Evolutionary conservation across 305 asterid genomes (phyloP).

Genomic region (Plantago lanceolata): DNA sequence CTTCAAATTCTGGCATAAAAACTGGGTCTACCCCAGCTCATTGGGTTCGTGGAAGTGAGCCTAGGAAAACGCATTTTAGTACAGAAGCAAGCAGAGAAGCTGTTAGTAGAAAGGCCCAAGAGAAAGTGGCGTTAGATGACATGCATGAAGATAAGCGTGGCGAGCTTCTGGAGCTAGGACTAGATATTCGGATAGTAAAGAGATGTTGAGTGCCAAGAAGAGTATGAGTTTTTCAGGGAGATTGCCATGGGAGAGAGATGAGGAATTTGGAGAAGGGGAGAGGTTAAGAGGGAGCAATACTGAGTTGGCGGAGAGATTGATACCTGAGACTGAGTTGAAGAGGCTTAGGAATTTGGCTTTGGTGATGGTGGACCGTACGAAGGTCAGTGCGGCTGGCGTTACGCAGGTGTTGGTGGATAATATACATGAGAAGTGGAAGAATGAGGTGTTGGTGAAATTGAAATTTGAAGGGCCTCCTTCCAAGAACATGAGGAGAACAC

Average conservation of each 20-base stretch:
- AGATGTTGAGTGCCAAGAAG: conserved; percentile 21
- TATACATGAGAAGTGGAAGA: conserved; percentile 70
- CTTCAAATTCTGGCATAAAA: no score
- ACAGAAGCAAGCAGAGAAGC: conserved; percentile 25
- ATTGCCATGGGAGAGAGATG: conserved; percentile 59
- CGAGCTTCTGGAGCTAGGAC: conserved; percentile 19
- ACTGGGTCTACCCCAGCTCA: no score
- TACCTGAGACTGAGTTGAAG: conserved; percentile 76
- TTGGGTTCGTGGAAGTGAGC: no score
- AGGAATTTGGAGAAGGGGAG: conserved; percentile 28
- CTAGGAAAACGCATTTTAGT: no score
- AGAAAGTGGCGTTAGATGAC: conserved; percentile 19
- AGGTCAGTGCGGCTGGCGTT: conserved; percentile 72
- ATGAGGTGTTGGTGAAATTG: conserved; percentile 70
- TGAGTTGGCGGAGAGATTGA: conserved; percentile 52
- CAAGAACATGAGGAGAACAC: conserved; percentile 76
- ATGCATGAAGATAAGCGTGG: conserved; percentile 23
- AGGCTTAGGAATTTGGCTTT: conserved; percentile 68
- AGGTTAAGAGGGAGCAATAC: conserved; percentile 37
- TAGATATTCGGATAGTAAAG: conserved; percentile 20
- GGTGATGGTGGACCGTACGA: conserved; percentile 77
- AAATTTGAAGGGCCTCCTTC: conserved; percentile 81
- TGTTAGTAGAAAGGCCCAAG: conserved; percentile 18
- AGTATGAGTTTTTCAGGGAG: conserved; percentile 22
- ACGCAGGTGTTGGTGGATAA: conserved; percentile 63